A percentile compares a stretch with the other conserved stretches of the same genome.
Conservation (phyloP, 176 grass and related monocot genomes). For the Lolium perenne region DNA sequence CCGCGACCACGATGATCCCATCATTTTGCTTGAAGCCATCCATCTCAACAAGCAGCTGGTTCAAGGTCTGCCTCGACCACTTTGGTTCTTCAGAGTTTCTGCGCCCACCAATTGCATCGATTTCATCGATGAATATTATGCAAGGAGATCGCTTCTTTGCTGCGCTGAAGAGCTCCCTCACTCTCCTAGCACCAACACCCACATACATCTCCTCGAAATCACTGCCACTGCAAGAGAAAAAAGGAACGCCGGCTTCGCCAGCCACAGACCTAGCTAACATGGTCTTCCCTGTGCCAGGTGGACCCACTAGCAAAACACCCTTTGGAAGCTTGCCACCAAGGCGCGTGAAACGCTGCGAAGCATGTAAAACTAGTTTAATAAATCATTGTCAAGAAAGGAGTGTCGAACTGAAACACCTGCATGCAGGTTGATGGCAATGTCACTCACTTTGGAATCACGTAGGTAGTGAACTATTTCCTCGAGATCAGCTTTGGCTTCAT, state of each 20-base stretch:
- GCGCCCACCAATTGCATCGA: background rate
- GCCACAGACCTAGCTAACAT: no score
- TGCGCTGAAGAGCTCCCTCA: no score
- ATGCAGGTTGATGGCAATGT: background rate
- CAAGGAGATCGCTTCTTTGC: no score
- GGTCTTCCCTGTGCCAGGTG: no score
- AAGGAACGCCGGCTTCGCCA: no score
- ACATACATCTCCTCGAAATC: no score
- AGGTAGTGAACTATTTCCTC: conserved; percentile 94
- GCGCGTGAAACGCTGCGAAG: conserved; percentile 70
- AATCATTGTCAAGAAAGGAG: background rate
- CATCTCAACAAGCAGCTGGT: conserved; percentile 12
- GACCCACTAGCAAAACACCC: conserved; percentile 63
- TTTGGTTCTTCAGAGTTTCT: background rate
- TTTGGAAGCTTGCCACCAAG: conserved; percentile 92
- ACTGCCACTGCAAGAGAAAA: no score
- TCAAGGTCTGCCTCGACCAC: background rate
- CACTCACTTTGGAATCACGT: conserved; percentile 79
- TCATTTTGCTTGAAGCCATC: background rate
- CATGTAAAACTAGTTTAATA: conserved; percentile 21
- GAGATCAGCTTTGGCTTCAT: conserved; percentile 88
- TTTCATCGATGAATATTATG: no score
- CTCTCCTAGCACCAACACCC: no score
- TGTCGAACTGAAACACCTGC: no score
- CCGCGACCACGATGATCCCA: background rate